These are phyloP conservation scores for Leishmania mexicana DNA, from an alignment of 208 protist genomes.

Conservation along the genomic window DNA sequence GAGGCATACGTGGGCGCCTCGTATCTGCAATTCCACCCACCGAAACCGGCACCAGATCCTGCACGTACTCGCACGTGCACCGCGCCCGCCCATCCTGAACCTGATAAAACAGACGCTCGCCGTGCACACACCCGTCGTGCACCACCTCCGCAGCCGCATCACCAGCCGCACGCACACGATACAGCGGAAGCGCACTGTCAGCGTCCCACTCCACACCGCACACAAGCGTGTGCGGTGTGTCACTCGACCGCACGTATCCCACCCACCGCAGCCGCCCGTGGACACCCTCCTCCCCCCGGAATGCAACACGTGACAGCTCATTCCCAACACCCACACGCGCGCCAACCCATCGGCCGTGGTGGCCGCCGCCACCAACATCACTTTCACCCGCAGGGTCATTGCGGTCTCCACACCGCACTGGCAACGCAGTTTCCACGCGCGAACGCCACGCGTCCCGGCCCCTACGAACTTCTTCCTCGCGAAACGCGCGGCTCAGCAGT, in stretches of 20 bases:
- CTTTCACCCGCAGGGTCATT: not conserved
- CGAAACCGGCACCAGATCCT: slow-evolving; percentile 28
- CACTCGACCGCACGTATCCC: slow-evolving; percentile 48
- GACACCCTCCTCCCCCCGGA: slow-evolving; percentile 34
- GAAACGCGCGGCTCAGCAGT: slow-evolving; percentile 34
- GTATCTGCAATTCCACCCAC: not conserved
- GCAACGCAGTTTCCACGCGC: slow-evolving; percentile 28
- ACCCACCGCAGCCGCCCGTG: slow-evolving; percentile 60
- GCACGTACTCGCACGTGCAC: slow-evolving; percentile 51
- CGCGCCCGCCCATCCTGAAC: slow-evolving; percentile 15
- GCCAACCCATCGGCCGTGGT: too few relatives aligned
- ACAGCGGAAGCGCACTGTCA: slow-evolving; percentile 16
- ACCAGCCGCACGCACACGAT: slow-evolving; percentile 1
- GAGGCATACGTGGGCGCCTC: slow-evolving; percentile 1
- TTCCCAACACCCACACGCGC: slow-evolving; percentile 19
- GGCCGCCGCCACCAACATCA: not conserved
- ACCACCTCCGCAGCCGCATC: slow-evolving; percentile 8
- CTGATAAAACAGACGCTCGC: slow-evolving; percentile 66
- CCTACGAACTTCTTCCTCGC: slow-evolving; percentile 24
- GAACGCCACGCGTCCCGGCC: slow-evolving; percentile 30
- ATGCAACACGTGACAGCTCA: slow-evolving; percentile 33
- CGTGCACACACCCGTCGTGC: slow-evolving; percentile 46
- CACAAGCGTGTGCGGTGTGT: slow-evolving; percentile 33
- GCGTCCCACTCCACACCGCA: slow-evolving; percentile 72
- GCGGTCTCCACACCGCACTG: slow-evolving; percentile 7